Conservation (phyloP, 2,329 filamentous ascomycete genomes). For the Aspergillus texensis region DNA sequence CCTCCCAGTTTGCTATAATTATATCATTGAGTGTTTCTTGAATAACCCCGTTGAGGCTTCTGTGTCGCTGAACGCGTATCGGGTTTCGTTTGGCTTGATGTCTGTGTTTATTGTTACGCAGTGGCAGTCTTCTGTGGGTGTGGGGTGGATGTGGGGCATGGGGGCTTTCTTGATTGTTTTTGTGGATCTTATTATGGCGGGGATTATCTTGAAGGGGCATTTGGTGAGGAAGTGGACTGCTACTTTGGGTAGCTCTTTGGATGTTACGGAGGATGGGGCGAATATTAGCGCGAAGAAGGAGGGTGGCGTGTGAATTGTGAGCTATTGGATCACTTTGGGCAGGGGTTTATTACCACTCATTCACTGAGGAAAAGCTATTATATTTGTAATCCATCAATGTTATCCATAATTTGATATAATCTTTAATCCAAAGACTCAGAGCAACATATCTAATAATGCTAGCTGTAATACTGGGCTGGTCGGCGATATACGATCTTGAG, state of each 20-base stretch:
- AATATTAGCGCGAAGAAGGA: conserved; percentile 7
- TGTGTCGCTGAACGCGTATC: conserved; percentile 7
- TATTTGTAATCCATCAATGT: no score
- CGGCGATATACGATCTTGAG: no score
- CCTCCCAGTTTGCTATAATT: conserved; percentile 30
- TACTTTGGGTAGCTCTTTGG: not conserved
- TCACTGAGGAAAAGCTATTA: no score
- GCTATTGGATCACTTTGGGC: no score
- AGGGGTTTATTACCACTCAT: no score
- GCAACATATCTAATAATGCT: no score
- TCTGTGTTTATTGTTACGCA: conserved; percentile 10
- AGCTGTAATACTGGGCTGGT: no score
- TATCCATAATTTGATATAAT: no score
- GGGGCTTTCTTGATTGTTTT: conserved; percentile 8
- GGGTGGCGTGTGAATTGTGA: not conserved
- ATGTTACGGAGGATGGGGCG: conserved; percentile 6
- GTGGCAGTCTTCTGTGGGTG: conserved; percentile 1
- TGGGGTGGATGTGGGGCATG: conserved; percentile 8
- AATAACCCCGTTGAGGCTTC: conserved; percentile 13
- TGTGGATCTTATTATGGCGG: conserved; percentile 4
- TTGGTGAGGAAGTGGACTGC: conserved; percentile 3
- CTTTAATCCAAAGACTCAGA: no score
- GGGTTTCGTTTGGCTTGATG: conserved; percentile 5
- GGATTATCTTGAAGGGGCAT: conserved; percentile 1
- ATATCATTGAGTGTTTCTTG: conserved; percentile 38